A percentile compares a stretch with the other conserved stretches of the same genome.
phyloP scores from a whole-genome alignment of 2,329 filamentous ascomycete genomes.

The Pyrenochaeta sp. region DNA sequence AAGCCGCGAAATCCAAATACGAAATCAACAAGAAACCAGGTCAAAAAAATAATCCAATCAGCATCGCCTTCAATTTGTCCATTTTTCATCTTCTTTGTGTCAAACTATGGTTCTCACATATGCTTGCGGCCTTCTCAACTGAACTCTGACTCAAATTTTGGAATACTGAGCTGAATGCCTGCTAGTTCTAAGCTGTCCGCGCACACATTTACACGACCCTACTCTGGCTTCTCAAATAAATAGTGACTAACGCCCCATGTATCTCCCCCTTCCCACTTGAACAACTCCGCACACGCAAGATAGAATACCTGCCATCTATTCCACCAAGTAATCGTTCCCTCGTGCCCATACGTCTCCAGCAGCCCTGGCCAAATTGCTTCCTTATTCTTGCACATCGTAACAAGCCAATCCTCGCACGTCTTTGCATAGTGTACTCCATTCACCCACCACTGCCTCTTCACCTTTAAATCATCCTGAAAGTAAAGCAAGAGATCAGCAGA shows the following conservation, averaged over 20 bases:
- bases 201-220: neutral
- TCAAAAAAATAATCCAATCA: constrained; percentile 4
- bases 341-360: constrained; percentile 70
- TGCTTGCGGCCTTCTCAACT: no score
- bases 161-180: no score
- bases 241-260: constrained; percentile 74
- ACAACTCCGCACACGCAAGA: constrained; percentile 75
- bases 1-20: constrained; percentile 15
- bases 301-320: constrained; percentile 78
- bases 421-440: constrained; percentile 73
- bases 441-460: constrained; percentile 75
- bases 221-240: constrained; percentile 67
- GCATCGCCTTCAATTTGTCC: neutral
- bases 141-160: no score
- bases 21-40: constrained; percentile 26
- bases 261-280: constrained; percentile 71
- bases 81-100: neutral
- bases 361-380: constrained; percentile 70
- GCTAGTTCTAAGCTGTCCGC: no score
- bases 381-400: constrained; percentile 67
- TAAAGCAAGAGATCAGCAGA: constrained; percentile 71
- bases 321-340: constrained; percentile 69
- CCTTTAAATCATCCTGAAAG: constrained; percentile 69
- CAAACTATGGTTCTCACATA: no score
- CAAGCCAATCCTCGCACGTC: constrained; percentile 75